These are phyloP conservation scores for Salvia rosmarinus DNA, from an alignment of 257 asterid genomes.

Conservation along the genomic window DNA sequence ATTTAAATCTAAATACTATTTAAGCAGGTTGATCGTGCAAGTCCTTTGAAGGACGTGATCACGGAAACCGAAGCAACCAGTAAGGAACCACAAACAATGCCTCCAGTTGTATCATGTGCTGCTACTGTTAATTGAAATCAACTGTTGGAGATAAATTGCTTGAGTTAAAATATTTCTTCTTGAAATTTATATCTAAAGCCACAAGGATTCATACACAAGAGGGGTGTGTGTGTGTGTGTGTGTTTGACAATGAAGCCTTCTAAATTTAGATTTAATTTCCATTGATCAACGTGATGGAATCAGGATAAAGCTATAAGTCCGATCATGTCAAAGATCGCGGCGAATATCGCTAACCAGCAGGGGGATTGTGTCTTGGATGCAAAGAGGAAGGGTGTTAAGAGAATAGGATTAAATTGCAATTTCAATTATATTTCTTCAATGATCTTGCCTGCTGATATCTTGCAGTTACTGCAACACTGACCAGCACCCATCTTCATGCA, in stretches of 20 bases:
- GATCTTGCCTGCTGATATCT: slow-evolving; percentile 59
- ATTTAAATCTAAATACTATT: no score
- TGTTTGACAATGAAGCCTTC: no score
- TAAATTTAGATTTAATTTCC: no score
- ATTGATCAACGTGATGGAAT: no score
- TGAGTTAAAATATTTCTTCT: background rate
- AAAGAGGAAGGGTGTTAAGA: background rate
- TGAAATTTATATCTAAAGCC: background rate
- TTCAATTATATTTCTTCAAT: slow-evolving; percentile 27
- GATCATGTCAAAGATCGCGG: no score
- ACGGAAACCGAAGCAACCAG: slow-evolving; percentile 22
- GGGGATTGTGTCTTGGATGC: background rate
- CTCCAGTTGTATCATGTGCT: slow-evolving; percentile 95
- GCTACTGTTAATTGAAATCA: slow-evolving; percentile 81
- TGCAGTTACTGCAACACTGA: slow-evolving; percentile 63
- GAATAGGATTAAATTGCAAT: background rate
- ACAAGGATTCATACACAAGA: background rate
- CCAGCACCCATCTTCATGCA: slow-evolving; percentile 91
- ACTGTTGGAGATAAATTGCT: slow-evolving; percentile 42
- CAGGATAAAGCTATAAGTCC: no score
- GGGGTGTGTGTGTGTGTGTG: no score
- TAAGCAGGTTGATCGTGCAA: slow-evolving; percentile 30
- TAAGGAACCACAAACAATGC: slow-evolving; percentile 60
- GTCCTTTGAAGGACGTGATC: slow-evolving; percentile 35
- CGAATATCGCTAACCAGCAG: background rate